Percentiles rank a stretch among this genome's conserved stretches.
Conservation (phyloP, 2,329 filamentous ascomycete species). For the Pseudofabraea citricarpa region DNA sequence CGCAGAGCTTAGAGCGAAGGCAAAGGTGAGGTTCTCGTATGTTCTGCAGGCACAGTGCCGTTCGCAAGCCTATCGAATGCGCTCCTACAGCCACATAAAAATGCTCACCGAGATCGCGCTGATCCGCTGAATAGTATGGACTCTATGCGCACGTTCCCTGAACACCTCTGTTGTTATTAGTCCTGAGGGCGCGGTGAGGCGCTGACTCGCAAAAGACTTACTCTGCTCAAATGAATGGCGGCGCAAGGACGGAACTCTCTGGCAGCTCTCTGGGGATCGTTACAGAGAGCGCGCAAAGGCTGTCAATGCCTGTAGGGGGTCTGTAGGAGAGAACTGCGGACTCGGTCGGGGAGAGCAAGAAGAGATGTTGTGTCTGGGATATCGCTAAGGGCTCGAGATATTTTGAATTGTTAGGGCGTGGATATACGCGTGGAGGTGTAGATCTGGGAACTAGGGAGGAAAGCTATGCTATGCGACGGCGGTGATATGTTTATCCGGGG, state of each 20-base stretch:
- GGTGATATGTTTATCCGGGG: too few relatives aligned
- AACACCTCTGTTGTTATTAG: constrained; percentile 23
- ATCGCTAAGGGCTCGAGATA: constrained; percentile 7
- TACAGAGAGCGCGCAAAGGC: constrained; percentile 27
- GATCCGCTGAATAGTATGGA: constrained; percentile 11
- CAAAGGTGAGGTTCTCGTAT: constrained; percentile 7
- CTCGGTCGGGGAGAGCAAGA: constrained; percentile 12
- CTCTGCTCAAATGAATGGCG: constrained; percentile 23
- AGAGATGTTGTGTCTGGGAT: constrained; percentile 10
- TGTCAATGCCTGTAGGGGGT: constrained; percentile 20
- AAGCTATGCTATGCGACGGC: too few relatives aligned
- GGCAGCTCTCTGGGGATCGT: constrained; percentile 24
- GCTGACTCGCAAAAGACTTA: constrained; percentile 17
- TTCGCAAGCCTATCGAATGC: constrained; percentile 6
- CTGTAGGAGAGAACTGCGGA: constrained; percentile 12
- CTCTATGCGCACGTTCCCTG: constrained; percentile 19
- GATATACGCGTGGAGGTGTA: constrained; percentile 6
- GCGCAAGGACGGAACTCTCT: constrained; percentile 26
- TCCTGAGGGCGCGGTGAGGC: constrained; percentile 20
- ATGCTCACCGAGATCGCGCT: constrained; percentile 11
- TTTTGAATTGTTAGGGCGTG: constrained; percentile 10
- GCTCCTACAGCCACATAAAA: constrained; percentile 15
- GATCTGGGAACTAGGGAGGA: too few relatives aligned
- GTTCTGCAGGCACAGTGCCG: neutral
- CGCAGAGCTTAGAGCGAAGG: too few relatives aligned